These are phyloP conservation scores for Aleurites moluccanus DNA, from an alignment of 441 rosid species.

Conservation along the genomic window DNA sequence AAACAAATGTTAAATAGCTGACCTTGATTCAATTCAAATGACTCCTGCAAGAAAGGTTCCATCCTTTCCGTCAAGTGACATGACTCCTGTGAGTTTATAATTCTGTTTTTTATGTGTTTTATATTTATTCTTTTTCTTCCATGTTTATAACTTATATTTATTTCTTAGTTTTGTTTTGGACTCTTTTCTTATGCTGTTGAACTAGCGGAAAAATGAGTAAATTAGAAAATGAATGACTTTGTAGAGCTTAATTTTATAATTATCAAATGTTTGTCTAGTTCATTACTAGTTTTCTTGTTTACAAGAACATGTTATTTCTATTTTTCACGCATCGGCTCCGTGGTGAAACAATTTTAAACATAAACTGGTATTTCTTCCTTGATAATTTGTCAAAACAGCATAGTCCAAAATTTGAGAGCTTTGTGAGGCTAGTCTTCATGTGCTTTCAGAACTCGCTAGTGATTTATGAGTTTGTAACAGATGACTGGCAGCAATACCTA, in stretches of 20 bases:
- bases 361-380: not conserved
- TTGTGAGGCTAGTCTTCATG: not conserved
- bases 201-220: too few species aligned
- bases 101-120: too few species aligned
- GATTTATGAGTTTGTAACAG: not conserved
- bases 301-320: not conserved
- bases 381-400: not conserved
- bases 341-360: not conserved
- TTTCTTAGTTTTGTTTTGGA: too few species aligned
- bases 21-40: constrained; percentile 71
- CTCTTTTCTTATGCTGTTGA: too few species aligned
- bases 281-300: constrained; percentile 1
- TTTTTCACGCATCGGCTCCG: not conserved
- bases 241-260: too few species aligned
- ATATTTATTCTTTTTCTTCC: too few species aligned
- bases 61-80: constrained; percentile 47
- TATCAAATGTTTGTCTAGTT: not conserved
- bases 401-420: not conserved
- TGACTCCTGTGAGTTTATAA: constrained; percentile 58
- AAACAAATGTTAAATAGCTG: constrained; percentile 79
- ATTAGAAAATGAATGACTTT: too few species aligned
- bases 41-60: constrained; percentile 73
- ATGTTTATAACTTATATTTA: too few species aligned
- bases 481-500: not conserved
- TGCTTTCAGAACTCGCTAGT: not conserved